Base-by-base conservation (phyloP, 2,329 filamentous ascomycete genomes). In the Neonectria neomacrospora region DNA sequence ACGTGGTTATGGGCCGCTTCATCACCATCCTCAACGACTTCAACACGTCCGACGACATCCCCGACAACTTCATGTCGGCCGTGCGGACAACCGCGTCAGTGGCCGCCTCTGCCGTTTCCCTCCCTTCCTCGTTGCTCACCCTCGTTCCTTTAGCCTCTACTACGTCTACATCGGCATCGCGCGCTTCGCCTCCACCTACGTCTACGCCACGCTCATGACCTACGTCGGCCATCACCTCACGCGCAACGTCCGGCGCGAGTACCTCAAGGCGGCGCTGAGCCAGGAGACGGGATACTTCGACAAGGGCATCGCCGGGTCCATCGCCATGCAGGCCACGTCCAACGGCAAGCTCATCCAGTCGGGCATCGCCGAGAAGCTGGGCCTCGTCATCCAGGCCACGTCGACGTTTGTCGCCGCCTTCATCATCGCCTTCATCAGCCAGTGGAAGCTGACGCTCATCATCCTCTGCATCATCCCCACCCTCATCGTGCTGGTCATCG, bases 151-250 rank as follows among this genome's bases (percentile, higher is more conserved):
- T 2, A 50, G 45, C 3, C 45, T 88, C 3, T 87, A 83, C 70
- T 86, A 87, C 64, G 77, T 88, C 32, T 87, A 87, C 65, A 77
- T 88, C 16, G 86, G 86, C 67, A 75, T 87, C 53, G 85, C 74
- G 0, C 82, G 83, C 30, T 83, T 87, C 63, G 70, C 74, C 22
- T 71, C 83, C 8, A 78, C 81, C 8, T 88, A 87, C 66, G 68
- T 80, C 18, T 78, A 80, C 67, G 76, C 76, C 26, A 71, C 73
- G 3, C 71, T 77, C 28, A 71, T 85, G n/a, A 85, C 81, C 5
- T 81, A 85, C 34, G 78, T 81, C 4, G 82, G 83, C 2, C 81
- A 81, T 53, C 77, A 82, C 16, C 82, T 82, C 2, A 83, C 82
- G 4, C 80, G 82, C 55, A 81, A 76, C 50, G 71, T 80, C 28